Conservation (phyloP, 441 rosid genomes). For the Mallotus japonicus region DNA sequence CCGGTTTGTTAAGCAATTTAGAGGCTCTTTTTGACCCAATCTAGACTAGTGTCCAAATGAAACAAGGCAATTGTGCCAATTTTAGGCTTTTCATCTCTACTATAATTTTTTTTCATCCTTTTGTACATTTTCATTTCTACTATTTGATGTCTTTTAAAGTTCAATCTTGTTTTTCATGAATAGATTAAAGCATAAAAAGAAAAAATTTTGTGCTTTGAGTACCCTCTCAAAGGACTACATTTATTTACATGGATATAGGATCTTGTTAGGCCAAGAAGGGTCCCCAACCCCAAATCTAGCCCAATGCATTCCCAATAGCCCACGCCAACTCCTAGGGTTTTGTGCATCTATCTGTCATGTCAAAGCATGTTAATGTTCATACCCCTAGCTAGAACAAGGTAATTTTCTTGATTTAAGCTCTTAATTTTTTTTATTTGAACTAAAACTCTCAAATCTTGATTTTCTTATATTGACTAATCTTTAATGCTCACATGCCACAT, state of each 20-base stretch:
- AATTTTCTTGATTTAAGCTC: conserved; percentile 36
- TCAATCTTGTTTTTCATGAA: conserved; percentile 27
- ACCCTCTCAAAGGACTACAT: conserved; percentile 2
- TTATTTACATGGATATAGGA: conserved; percentile 40
- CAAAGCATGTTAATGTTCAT: background rate
- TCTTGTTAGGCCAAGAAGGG: conserved; percentile 35
- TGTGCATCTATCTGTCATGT: conserved; percentile 29
- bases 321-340: conserved; percentile 46
- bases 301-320: conserved; percentile 19
- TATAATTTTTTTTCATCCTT: too few relatives aligned
- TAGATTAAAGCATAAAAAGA: conserved; percentile 17
- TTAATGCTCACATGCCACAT: conserved; percentile 55
- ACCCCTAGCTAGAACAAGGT: conserved; percentile 23
- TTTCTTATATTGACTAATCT: conserved; percentile 43
- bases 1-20: conserved; percentile 32
- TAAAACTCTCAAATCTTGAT: conserved; percentile 11
- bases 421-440: too few relatives aligned
- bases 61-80: conserved; percentile 34
- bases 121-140: background rate
- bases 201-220: conserved; percentile 18
- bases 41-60: conserved; percentile 39
- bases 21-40: conserved; percentile 44
- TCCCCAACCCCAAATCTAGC: conserved; percentile 24
- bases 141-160: conserved; percentile 19
- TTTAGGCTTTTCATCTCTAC: conserved; percentile 11